phyloP scores from a whole-genome alignment of 148 eudicot genomes.

The Chenopodium suecicum region DNA sequence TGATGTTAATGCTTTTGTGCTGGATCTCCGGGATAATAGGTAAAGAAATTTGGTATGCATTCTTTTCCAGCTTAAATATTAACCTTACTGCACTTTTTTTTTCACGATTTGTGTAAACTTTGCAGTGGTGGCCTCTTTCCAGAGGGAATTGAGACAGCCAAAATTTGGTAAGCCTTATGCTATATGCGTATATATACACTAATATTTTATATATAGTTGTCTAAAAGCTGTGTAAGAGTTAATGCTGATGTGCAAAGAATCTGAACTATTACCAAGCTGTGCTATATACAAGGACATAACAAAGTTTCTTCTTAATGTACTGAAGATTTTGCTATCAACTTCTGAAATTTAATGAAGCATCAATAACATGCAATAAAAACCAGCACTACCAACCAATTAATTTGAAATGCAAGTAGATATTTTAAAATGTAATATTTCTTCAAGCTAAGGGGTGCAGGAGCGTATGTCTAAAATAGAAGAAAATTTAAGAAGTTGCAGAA shows the following conservation, averaged over 20 bases:
- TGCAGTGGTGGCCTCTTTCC: constrained; percentile 99
- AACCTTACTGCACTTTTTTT: neutral
- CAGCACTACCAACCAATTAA: no score
- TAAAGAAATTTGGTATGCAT: constrained; percentile 33
- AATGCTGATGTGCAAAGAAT: neutral
- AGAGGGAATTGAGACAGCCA: constrained; percentile 93
- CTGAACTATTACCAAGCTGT: neutral
- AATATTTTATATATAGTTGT: neutral
- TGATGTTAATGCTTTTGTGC: constrained; percentile 79
- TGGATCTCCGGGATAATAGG: constrained; percentile 99
- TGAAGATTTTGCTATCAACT: no score
- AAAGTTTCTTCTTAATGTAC: no score
- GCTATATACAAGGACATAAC: no score
- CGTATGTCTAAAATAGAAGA: no score
- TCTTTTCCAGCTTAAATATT: constrained; percentile 1
- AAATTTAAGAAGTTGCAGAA: no score
- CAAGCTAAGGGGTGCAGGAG: no score
- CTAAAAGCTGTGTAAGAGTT: neutral
- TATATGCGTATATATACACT: neutral
- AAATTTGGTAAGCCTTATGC: constrained; percentile 67
- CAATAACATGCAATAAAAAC: no score
- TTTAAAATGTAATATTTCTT: no score
- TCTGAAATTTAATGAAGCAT: no score
- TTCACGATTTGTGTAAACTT: constrained; percentile 34
- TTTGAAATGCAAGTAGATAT: no score